Evolutionary conservation across 2,329 filamentous ascomycete genomes (phyloP).

Genomic region (Hyphodiscus sp.): DNA sequence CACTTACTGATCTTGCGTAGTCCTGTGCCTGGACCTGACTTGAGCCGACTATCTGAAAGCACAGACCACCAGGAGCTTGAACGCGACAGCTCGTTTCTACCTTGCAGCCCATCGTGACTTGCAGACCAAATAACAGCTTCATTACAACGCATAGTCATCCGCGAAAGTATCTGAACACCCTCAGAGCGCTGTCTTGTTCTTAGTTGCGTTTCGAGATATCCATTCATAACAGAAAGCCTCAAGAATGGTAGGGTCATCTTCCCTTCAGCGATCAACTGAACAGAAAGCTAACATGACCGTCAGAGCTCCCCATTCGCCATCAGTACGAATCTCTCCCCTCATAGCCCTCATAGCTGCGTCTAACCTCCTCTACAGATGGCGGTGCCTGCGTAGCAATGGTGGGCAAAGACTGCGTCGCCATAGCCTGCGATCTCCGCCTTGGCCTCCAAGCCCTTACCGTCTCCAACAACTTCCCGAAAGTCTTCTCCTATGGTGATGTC

Average conservation of each 20-base stretch:
- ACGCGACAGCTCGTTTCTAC: conserved; percentile 30
- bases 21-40: too few species aligned
- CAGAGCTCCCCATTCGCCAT: conserved; percentile 92
- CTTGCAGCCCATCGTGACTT: conserved; percentile 12
- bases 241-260: conserved; percentile 25
- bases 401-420: conserved; percentile 98
- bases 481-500: conserved; percentile 94
- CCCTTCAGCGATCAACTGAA: conserved; percentile 4
- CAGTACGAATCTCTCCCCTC: conserved; percentile 53
- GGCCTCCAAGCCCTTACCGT: conserved; percentile 95
- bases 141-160: conserved; percentile 5
- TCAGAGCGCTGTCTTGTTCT: conserved; percentile 3
- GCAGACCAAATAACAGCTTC: not conserved
- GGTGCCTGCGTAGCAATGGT: conserved; percentile 98
- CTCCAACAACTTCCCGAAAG: conserved; percentile 99
- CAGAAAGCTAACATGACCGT: conserved; percentile 28
- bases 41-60: not conserved
- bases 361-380: conserved; percentile 50
- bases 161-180: conserved; percentile 11
- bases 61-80: conserved; percentile 27
- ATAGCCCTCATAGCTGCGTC: conserved; percentile 18
- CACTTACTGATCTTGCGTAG: not conserved
- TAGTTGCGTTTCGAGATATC: conserved; percentile 1
- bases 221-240: conserved; percentile 2
- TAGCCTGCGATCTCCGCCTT: conserved; percentile 96